phyloP scores from a whole-genome alignment of 352 stramenopile species.

The Pythium biforme region DNA sequence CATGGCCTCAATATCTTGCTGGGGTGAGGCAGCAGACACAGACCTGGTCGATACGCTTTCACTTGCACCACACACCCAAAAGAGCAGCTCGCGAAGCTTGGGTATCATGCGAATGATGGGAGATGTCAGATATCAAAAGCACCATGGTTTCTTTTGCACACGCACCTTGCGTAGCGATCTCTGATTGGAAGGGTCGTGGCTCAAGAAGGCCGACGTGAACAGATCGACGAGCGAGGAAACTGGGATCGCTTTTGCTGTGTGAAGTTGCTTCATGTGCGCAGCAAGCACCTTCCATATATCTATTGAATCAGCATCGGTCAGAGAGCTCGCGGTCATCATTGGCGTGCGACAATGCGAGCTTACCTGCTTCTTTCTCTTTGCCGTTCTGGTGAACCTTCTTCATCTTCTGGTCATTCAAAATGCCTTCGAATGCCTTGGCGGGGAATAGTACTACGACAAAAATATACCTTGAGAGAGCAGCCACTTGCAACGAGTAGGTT shows the following conservation, averaged over 20 bases:
- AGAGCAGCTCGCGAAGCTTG: constrained; percentile 67
- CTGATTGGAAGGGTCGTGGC: constrained; percentile 54
- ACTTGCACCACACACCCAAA: constrained; percentile 38
- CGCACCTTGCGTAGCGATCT: constrained; percentile 66
- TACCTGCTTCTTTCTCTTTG: constrained; percentile 71
- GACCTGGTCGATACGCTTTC: constrained; percentile 23
- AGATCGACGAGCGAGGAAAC: constrained; percentile 38
- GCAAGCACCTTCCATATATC: constrained; percentile 73
- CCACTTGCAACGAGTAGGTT: neutral
- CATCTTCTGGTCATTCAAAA: constrained; percentile 79
- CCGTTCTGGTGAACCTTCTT: constrained; percentile 71
- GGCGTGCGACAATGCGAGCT: neutral
- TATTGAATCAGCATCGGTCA: constrained; percentile 15
- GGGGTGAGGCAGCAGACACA: neutral
- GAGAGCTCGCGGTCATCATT: neutral
- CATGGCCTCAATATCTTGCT: neutral
- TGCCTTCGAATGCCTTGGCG: constrained; percentile 70
- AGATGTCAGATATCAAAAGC: neutral
- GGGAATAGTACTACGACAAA: constrained; percentile 56
- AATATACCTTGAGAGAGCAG: neutral
- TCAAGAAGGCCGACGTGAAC: constrained; percentile 53
- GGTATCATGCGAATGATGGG: neutral
- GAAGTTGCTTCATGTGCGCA: constrained; percentile 54
- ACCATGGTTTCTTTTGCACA: too few species aligned
- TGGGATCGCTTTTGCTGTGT: constrained; percentile 41